Conservation (phyloP, 2,329 filamentous ascomycete genomes). For the Mariannaea sp. region DNA sequence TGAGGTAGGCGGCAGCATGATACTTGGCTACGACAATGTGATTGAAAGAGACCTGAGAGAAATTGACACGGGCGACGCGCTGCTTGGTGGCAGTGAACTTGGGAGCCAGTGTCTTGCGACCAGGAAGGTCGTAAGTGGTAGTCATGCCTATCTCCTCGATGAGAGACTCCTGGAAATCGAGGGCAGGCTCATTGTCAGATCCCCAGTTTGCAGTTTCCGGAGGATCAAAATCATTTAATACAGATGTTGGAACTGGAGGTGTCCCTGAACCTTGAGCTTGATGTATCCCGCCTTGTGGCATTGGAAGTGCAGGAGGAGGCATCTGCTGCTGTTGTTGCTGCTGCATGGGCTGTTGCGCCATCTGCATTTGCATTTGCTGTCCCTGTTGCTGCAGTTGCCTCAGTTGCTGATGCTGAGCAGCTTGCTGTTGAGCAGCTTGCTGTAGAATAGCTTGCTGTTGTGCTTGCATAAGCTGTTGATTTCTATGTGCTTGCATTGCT, state of each 20-base stretch:
- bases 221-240: background rate
- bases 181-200: conserved; percentile 37
- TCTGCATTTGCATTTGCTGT: conserved; percentile 12
- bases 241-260: background rate
- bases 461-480: too few species aligned
- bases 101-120: conserved; percentile 59
- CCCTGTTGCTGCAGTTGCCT: background rate
- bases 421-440: background rate
- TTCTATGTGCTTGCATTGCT: background rate
- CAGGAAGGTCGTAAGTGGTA: conserved; percentile 64
- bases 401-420: background rate
- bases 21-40: conserved; percentile 66
- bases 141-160: conserved; percentile 65
- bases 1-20: conserved; percentile 62
- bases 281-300: background rate
- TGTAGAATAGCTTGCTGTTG: conserved; percentile 8
- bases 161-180: conserved; percentile 52
- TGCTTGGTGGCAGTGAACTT: conserved; percentile 59
- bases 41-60: conserved; percentile 57
- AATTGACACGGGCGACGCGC: conserved; percentile 60
- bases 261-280: background rate
- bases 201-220: conserved; percentile 31
- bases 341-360: background rate
- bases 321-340: background rate
- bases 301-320: background rate